Percentiles rank a stretch among this genome's conserved stretches.
Conservation (phyloP, 2,329 filamentous ascomycete genomes). For the Fusarium odoratissimum region DNA sequence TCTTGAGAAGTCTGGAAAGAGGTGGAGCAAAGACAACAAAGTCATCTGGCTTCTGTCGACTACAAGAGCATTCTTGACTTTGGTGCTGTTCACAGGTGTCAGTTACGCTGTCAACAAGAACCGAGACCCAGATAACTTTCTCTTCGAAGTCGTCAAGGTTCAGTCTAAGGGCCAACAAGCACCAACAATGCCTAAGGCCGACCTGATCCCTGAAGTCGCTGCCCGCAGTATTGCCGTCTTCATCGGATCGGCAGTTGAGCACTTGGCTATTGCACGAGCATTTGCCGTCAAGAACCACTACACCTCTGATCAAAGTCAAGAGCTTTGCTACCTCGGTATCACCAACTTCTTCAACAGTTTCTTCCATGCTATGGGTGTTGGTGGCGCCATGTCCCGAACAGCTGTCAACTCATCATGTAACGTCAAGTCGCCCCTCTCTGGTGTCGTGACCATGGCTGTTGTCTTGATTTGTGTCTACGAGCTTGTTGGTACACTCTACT, state of each 20-base stretch:
- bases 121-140: conserved; percentile 50
- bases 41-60: conserved; percentile 69
- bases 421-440: conserved; percentile 71
- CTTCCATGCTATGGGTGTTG: conserved; percentile 72
- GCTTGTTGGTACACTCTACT: conserved; percentile 70
- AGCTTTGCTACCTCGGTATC: conserved; percentile 71
- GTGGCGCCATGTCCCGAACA: conserved; percentile 74
- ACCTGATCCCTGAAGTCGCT: conserved; percentile 65
- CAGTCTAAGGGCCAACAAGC: conserved; percentile 64
- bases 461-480: conserved; percentile 72
- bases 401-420: conserved; percentile 74
- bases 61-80: conserved; percentile 69
- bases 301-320: conserved; percentile 71
- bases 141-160: conserved; percentile 70
- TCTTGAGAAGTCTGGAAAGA: conserved; percentile 68
- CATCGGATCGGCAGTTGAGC: conserved; percentile 70
- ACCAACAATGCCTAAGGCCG: conserved; percentile 59
- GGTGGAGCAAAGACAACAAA: conserved; percentile 68
- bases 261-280: conserved; percentile 72
- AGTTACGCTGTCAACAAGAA: conserved; percentile 71
- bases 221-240: conserved; percentile 69
- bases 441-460: conserved; percentile 69
- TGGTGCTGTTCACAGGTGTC: conserved; percentile 72
- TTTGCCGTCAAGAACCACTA: conserved; percentile 73
- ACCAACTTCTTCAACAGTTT: conserved; percentile 73